Percentiles rank a stretch among this genome's conserved stretches.
These are phyloP conservation scores for Paraphoma sp. DNA, from an alignment of 2,329 filamentous ascomycete species.

Conservation along the genomic window DNA sequence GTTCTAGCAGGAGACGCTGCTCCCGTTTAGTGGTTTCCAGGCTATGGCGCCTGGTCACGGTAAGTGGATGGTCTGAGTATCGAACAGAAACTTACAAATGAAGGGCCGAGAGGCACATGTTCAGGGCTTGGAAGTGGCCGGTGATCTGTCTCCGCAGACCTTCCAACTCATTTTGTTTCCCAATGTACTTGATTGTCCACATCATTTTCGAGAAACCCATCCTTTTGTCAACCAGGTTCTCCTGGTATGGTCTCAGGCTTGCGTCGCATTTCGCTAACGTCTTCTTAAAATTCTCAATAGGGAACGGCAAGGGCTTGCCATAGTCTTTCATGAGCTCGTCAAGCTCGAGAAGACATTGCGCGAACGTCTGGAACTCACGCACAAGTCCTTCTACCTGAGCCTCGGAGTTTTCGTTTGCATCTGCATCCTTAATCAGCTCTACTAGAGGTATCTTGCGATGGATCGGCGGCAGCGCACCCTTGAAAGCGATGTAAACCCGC, in stretches of 20 bases:
- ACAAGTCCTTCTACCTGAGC: conserved; percentile 40
- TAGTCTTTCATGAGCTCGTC: conserved; percentile 42
- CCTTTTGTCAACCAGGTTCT: conserved; percentile 38
- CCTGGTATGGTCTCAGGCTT: conserved; percentile 36
- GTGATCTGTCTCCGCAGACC: conserved; percentile 35
- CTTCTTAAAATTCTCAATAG: conserved; percentile 36
- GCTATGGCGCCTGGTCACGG: conserved; percentile 28
- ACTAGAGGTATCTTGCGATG: background rate
- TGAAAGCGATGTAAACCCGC: conserved; percentile 42
- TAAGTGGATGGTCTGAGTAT: conserved; percentile 10
- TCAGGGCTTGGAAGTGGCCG: conserved; percentile 38
- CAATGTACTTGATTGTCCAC: conserved; percentile 41
- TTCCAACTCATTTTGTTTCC: conserved; percentile 43
- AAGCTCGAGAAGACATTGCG: conserved; percentile 34
- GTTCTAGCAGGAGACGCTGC: conserved; percentile 26
- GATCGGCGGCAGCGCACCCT: conserved; percentile 24
- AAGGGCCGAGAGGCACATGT: conserved; percentile 41
- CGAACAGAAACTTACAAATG: conserved; percentile 27
- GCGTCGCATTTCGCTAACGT: conserved; percentile 39
- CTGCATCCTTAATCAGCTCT: conserved; percentile 20
- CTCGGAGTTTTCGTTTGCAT: conserved; percentile 44
- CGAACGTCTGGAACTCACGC: conserved; percentile 38
- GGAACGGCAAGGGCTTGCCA: conserved; percentile 39
- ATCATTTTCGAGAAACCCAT: conserved; percentile 39
- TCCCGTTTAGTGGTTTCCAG: conserved; percentile 35